A percentile compares a stretch with the other conserved stretches of the same genome.
Evolutionary conservation across 352 stramenopile species (phyloP).

Genomic region (Phytophthora idaei): DNA sequence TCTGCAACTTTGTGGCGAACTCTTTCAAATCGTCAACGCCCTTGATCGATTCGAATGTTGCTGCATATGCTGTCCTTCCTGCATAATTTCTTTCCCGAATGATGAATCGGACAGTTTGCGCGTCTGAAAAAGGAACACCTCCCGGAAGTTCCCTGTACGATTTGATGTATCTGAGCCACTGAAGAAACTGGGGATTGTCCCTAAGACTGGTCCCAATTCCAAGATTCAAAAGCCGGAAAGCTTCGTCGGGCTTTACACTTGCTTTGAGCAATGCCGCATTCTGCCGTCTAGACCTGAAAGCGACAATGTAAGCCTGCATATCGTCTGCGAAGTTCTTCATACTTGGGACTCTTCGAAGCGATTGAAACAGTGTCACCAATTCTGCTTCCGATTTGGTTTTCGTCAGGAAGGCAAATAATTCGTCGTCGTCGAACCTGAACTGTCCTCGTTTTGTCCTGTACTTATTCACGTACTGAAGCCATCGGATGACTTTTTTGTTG

Average conservation of each 20-base stretch:
- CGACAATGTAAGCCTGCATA: slow-evolving; percentile 4
- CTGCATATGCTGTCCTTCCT: too few species aligned
- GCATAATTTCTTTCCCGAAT: too few species aligned
- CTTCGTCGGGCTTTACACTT: background rate
- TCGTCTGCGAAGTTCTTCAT: background rate
- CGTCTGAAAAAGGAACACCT: too few species aligned
- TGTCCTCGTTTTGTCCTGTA: too few species aligned
- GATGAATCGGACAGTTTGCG: too few species aligned
- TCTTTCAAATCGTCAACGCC: too few species aligned
- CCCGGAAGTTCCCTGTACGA: background rate
- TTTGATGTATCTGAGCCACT: slow-evolving; percentile 4
- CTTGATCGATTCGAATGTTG: too few species aligned
- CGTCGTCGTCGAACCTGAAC: too few species aligned
- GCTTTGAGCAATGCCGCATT: background rate
- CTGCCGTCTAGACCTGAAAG: background rate
- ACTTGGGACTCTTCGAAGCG: background rate
- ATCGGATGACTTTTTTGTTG: too few species aligned
- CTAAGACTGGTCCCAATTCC: background rate
- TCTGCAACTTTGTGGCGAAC: too few species aligned
- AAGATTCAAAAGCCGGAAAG: background rate
- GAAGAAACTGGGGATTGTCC: background rate
- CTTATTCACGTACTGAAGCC: too few species aligned
- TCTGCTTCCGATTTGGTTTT: background rate
- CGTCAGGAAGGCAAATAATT: background rate
- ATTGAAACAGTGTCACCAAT: slow-evolving; percentile 5